Evolutionary conservation across 1,139 yeast genomes (phyloP).

Genomic region (Sugiyamaella pinicola): DNA sequence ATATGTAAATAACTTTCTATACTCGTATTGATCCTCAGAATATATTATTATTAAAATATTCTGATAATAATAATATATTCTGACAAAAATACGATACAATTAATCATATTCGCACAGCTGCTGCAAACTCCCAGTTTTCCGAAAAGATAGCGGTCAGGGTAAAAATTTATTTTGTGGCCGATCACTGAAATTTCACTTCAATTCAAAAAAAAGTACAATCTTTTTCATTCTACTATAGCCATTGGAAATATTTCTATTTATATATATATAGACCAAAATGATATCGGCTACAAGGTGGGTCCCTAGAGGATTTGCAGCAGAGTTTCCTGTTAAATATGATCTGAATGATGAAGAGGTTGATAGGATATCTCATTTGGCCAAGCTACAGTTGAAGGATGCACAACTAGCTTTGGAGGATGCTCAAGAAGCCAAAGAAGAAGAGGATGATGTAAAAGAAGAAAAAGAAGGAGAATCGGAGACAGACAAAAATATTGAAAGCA

Average conservation of each 20-base stretch:
- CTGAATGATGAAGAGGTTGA: conserved; percentile 91
- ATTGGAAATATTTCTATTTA: neutral
- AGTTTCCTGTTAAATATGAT: conserved; percentile 87
- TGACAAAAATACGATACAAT: neutral
- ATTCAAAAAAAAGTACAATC: neutral
- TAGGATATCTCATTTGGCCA: conserved; percentile 83
- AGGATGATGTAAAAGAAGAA: conserved; percentile 18
- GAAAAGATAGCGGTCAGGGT: conserved; percentile 13
- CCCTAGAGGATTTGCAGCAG: conserved; percentile 93
- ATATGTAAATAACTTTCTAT: too few relatives aligned
- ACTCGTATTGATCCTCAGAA: too few relatives aligned
- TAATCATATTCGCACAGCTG: too few relatives aligned
- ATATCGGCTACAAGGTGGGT: conserved; percentile 95
- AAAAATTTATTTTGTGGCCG: conserved; percentile 18
- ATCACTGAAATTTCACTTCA: conserved; percentile 17
- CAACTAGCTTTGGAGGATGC: conserved; percentile 56
- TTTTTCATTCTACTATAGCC: neutral
- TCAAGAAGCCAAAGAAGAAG: conserved; percentile 36
- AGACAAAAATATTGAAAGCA: conserved; percentile 23
- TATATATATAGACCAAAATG: conserved; percentile 49
- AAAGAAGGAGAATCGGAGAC: conserved; percentile 26
- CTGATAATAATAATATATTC: neutral
- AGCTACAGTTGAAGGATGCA: conserved; percentile 77
- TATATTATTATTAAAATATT: too few relatives aligned
- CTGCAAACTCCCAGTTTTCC: neutral